phyloP scores from a whole-genome alignment of 169 alveolate species.

The Plasmodium cynomolgi region DNA sequence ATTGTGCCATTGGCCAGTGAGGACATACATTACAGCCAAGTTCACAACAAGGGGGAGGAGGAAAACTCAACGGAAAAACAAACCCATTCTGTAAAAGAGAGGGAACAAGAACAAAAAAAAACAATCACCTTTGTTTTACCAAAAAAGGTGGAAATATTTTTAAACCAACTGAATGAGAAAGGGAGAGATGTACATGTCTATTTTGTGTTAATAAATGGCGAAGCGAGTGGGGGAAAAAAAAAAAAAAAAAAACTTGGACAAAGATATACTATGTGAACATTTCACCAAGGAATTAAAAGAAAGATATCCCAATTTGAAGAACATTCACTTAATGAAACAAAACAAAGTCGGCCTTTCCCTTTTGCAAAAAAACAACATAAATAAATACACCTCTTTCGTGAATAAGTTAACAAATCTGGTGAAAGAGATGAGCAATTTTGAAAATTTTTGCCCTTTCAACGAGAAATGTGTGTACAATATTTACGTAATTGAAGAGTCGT shows the following conservation, averaged over 20 bases:
- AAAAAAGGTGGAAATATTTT: conserved; percentile 28
- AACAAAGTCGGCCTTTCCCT: conserved; percentile 14
- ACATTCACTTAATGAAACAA: conserved; percentile 40
- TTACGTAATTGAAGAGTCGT: conserved; percentile 62
- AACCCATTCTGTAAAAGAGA: background rate
- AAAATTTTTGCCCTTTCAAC: conserved; percentile 27
- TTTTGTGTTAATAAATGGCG: conserved; percentile 19
- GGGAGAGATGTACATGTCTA: conserved; percentile 24
- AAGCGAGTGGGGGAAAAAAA: background rate
- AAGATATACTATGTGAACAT: background rate
- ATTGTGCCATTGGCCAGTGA: conserved; percentile 27
- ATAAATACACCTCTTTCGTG: conserved; percentile 2
- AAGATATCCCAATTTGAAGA: conserved; percentile 25
- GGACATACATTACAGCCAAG: background rate
- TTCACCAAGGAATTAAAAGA: conserved; percentile 17
- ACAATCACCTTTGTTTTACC: background rate
- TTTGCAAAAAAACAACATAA: conserved; percentile 33
- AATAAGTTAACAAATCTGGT: conserved; percentile 18
- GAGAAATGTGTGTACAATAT: conserved; percentile 54
- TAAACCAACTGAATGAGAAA: conserved; percentile 28
- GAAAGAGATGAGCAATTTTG: conserved; percentile 16
- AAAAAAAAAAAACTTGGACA: background rate
- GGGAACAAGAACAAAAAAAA: background rate
- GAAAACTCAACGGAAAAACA: background rate
- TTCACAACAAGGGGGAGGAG: background rate